These are phyloP conservation scores for Solanum hybrid DNA, from an alignment of 305 asterid species.

Conservation along the genomic window DNA sequence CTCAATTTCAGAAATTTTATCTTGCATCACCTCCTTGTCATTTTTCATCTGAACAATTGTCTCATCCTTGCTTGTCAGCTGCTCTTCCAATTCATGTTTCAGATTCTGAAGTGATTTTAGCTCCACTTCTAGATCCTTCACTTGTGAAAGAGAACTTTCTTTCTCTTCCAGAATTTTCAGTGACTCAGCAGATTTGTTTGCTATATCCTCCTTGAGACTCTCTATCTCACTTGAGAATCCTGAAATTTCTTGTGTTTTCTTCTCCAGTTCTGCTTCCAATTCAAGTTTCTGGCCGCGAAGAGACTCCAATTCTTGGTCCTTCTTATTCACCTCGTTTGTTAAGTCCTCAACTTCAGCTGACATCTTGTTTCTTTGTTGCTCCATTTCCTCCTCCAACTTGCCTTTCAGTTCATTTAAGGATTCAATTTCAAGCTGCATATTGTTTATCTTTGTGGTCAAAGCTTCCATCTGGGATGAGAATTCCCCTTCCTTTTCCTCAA, in stretches of 20 bases:
- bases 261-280: constrained; percentile 43
- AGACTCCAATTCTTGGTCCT: constrained; percentile 44
- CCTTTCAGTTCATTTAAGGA: constrained; percentile 35
- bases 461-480: constrained; percentile 36
- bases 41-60: constrained; percentile 31
- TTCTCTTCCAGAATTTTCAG: constrained; percentile 45
- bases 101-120: constrained; percentile 30
- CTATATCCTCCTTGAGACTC: constrained; percentile 32
- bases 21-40: constrained; percentile 29
- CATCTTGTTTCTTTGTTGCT: constrained; percentile 29
- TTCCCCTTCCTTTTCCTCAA: constrained; percentile 48
- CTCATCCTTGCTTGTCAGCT: constrained; percentile 30
- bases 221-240: constrained; percentile 25
- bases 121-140: constrained; percentile 36
- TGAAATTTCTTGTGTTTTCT: constrained; percentile 36
- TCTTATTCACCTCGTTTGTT: constrained; percentile 24
- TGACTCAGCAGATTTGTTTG: constrained; percentile 32
- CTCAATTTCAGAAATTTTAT: constrained; percentile 34
- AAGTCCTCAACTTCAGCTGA: constrained; percentile 39
- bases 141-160: constrained; percentile 24
- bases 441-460: constrained; percentile 31
- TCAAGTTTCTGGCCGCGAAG: constrained; percentile 36
- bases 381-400: constrained; percentile 47
- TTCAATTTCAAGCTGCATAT: constrained; percentile 43
- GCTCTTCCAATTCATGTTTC: constrained; percentile 41